Evolutionary conservation across 345 rosid genomes (phyloP).

Genomic region (Cardamine resedifolia): DNA sequence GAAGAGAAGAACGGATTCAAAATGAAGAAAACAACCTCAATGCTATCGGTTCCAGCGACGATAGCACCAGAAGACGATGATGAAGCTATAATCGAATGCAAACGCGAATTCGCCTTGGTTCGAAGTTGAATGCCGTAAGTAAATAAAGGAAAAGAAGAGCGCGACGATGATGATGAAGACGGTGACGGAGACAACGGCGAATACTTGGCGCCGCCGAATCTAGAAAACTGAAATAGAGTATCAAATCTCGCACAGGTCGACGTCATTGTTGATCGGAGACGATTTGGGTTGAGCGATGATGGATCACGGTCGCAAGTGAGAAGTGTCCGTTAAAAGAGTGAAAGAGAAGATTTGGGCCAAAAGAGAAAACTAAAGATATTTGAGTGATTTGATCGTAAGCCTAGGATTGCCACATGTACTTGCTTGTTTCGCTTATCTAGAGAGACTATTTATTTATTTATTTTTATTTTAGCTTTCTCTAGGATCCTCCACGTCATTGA

Average conservation of each 20-base stretch:
- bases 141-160: slow-evolving; percentile 33
- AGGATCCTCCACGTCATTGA: slow-evolving; percentile 3
- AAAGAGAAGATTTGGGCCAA: slow-evolving; percentile 15
- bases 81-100: slow-evolving; percentile 41
- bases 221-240: slow-evolving; percentile 27
- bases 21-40: slow-evolving; percentile 47
- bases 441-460: too few species aligned
- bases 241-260: slow-evolving; percentile 47
- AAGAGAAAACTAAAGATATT: slow-evolving; percentile 1
- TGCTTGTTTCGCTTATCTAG: slow-evolving; percentile 28
- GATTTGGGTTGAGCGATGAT: neutral
- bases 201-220: slow-evolving; percentile 20
- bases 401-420: slow-evolving; percentile 38
- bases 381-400: neutral
- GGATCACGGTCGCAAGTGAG: neutral
- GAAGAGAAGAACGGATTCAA: neutral
- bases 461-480: neutral
- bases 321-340: slow-evolving; percentile 26
- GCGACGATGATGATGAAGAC: slow-evolving; percentile 19
- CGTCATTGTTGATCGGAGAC: slow-evolving; percentile 34
- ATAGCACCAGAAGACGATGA: slow-evolving; percentile 58
- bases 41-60: slow-evolving; percentile 67
- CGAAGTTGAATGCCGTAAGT: slow-evolving; percentile 39
- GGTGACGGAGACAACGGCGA: slow-evolving; percentile 28
- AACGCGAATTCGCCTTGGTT: slow-evolving; percentile 19